phyloP scores from a whole-genome alignment of 2,329 filamentous ascomycete species.

The Botrytis elliptica region DNA sequence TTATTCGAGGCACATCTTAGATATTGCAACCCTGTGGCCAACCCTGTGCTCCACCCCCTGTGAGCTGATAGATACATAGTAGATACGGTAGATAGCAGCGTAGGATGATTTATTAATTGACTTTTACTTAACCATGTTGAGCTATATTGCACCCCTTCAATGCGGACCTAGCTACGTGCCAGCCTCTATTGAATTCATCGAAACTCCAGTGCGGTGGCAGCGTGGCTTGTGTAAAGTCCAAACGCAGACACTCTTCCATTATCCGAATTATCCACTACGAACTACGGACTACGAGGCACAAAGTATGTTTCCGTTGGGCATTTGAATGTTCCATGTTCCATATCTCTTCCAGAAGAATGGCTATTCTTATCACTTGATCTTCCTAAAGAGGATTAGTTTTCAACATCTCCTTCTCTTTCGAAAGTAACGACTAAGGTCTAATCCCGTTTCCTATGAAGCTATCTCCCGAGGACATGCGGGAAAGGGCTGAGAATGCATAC shows the following conservation, averaged over 20 bases:
- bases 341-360: constrained; percentile 6
- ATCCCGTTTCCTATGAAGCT: neutral
- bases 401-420: neutral
- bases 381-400: neutral
- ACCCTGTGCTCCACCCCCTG: neutral
- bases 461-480: neutral
- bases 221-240: neutral
- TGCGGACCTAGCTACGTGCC: neutral
- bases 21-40: neutral
- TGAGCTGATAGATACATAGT: neutral
- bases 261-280: neutral
- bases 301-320: neutral
- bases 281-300: neutral
- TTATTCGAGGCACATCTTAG: constrained; percentile 17
- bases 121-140: neutral
- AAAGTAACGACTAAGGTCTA: neutral
- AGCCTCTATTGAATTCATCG: neutral
- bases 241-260: neutral
- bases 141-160: neutral
- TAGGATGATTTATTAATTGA: neutral
- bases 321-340: neutral
- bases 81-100: neutral
- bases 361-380: neutral
- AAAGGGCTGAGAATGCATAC: neutral
- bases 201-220: constrained; percentile 4